Evolutionary conservation across 2,329 filamentous ascomycete species (phyloP).

Genomic region (Alternaria arborescens): DNA sequence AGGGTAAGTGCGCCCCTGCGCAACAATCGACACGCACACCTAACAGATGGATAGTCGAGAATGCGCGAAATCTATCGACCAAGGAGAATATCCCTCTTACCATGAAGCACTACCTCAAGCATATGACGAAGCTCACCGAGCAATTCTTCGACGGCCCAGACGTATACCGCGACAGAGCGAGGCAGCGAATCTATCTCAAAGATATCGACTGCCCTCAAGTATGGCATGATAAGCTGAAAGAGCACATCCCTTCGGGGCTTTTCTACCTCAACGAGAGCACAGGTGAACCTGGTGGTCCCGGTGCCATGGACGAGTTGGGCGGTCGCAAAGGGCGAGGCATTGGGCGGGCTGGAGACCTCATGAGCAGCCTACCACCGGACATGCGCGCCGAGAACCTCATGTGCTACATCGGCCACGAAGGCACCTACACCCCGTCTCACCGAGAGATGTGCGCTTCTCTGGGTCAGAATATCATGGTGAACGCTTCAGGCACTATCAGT

Average conservation of each 20-base stretch:
- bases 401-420: constrained; percentile 98
- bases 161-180: constrained; percentile 79
- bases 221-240: constrained; percentile 82
- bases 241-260: constrained; percentile 79
- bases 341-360: constrained; percentile 84
- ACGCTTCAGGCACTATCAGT: constrained; percentile 73
- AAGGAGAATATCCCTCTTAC: constrained; percentile 83
- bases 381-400: constrained; percentile 97
- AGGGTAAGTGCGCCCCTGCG: constrained; percentile 64
- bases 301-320: constrained; percentile 60
- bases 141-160: constrained; percentile 74
- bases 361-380: constrained; percentile 85
- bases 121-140: constrained; percentile 82
- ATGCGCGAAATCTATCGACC: constrained; percentile 79
- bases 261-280: constrained; percentile 91
- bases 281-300: constrained; percentile 64
- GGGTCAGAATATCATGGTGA: constrained; percentile 98
- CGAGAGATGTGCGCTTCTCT: constrained; percentile 97
- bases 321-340: constrained; percentile 64
- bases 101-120: constrained; percentile 87
- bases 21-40: constrained; percentile 30
- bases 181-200: constrained; percentile 92
- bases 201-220: constrained; percentile 93
- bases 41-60: constrained; percentile 69
- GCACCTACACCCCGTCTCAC: constrained; percentile 94